A percentile compares a stretch with the other conserved stretches of the same genome.
Evolutionary conservation across 1,284 basidiomycete genomes (phyloP).

Genomic region (Cerioporus squamosus): DNA sequence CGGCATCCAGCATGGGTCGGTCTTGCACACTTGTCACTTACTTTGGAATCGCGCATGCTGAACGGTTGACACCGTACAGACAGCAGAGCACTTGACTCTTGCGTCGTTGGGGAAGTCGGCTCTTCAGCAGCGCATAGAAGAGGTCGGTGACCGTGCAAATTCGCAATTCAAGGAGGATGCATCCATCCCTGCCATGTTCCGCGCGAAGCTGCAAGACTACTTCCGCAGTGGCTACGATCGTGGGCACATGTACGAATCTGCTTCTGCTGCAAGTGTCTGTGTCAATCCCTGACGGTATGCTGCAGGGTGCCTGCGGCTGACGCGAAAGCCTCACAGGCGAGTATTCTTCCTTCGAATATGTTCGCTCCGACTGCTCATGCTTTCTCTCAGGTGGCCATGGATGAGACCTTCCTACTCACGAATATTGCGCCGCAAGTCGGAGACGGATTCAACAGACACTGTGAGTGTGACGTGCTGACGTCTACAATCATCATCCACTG

Average conservation of each 20-base stretch:
- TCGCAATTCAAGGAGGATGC: conserved; percentile 90
- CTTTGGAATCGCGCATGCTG: not conserved
- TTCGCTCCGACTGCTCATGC: not conserved
- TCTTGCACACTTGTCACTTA: not conserved
- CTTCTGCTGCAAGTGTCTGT: not conserved
- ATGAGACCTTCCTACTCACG: conserved; percentile 94
- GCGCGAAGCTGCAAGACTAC: conserved; percentile 88
- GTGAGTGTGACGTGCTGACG: conserved; percentile 47
- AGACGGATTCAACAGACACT: conserved; percentile 96
- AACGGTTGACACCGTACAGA: conserved; percentile 50
- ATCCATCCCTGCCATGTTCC: conserved; percentile 78
- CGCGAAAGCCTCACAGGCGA: conserved; percentile 83
- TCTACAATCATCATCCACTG: not conserved
- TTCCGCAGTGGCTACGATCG: conserved; percentile 96
- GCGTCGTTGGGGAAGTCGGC: conserved; percentile 67
- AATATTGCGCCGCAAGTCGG: conserved; percentile 99
- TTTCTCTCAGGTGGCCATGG: conserved; percentile 79
- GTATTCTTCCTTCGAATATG: conserved; percentile 6
- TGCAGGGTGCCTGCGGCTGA: conserved; percentile 95
- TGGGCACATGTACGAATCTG: conserved; percentile 84
- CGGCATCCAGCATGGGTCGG: conserved; percentile 93
- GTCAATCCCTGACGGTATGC: not conserved
- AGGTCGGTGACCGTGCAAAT: conserved; percentile 70
- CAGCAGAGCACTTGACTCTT: conserved; percentile 89
- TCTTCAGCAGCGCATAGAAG: conserved; percentile 36